Base-by-base conservation (phyloP, 768 basidiomycete genomes). In the Leucocoprinus birnbaumii region DNA sequence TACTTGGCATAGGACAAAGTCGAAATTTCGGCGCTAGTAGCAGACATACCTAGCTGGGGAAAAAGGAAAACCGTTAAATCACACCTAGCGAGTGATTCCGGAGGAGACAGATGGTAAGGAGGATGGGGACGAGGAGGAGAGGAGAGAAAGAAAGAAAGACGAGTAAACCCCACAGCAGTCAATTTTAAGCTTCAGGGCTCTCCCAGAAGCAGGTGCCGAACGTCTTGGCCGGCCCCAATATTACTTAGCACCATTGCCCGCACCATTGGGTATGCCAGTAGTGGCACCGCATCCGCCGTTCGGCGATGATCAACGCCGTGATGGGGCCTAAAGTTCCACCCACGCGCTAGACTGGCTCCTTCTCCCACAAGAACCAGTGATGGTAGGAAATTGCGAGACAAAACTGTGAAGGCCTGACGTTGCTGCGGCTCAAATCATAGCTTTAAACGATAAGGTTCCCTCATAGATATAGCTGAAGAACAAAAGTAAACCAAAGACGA, bases 1-100 rank as follows among this genome's bases (percentile, higher is more conserved):
- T 94, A 92, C 22, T 84, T 82, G 1, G 90, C 86, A 26, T 69
- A 59, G 22, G 71, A 63, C 31, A 78, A 66, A n/a, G 62, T 57
- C 9, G 65, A 65, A 21, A 61, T 22, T 18, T 56, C 60, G 40
- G 45, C 45, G 46, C 43, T 53, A 35, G 50, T 34, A 40, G 19
- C 9, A 5, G 41, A 41, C 14, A 35, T 18, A 21, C 6, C 31
- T 9, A n/a, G n/a, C n/a, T n/a, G n/a, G n/a, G n/a, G n/a, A n/a
- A n/a, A n/a, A n/a, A n/a, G n/a, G n/a, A n/a, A n/a, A n/a, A n/a
- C n/a, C n/a, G n/a, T n/a, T n/a, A 42, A 48, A 55, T 57, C 6
- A 41, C 13, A 27, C 14, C 13, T 24, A 6, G 3, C 14, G 16
- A 40, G 41, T n/a, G 16, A 13, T 24, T 11, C 21, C 11, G 3